Conservation (phyloP, 257 asterid species). For the Eucommia ulmoides region DNA sequence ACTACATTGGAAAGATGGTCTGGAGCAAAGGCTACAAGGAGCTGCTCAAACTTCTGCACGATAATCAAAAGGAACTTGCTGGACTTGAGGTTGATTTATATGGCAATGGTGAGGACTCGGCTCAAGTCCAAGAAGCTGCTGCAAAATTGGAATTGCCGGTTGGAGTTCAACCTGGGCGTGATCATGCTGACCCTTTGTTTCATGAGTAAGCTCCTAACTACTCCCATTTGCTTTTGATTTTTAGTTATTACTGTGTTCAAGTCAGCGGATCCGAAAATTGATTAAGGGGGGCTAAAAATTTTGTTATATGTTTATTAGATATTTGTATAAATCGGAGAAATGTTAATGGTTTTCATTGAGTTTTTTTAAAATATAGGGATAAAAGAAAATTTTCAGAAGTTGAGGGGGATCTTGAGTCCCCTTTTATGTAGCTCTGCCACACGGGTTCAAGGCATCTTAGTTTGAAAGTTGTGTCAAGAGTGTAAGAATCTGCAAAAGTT, state of each 20-base stretch:
- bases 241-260: conserved; percentile 63
- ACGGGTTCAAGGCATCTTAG: too few species aligned
- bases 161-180: conserved; percentile 83
- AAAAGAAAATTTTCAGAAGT: too few species aligned
- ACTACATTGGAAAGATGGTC: conserved; percentile 91
- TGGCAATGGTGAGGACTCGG: conserved; percentile 93
- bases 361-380: too few species aligned
- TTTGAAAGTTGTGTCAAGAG: too few species aligned
- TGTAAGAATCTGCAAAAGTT: too few species aligned
- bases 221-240: background rate
- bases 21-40: conserved; percentile 98
- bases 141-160: conserved; percentile 49
- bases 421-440: too few species aligned
- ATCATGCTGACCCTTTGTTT: conserved; percentile 85
- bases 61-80: conserved; percentile 63
- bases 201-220: conserved; percentile 57
- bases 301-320: too few species aligned
- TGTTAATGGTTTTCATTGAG: too few species aligned
- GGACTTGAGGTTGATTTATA: conserved; percentile 76
- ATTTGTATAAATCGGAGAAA: too few species aligned
- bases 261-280: conserved; percentile 48
- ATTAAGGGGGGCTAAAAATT: too few species aligned
- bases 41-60: conserved; percentile 61
- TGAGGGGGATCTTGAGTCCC: too few species aligned
- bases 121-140: conserved; percentile 60